Evolutionary conservation across 495 filamentous ascomycete genomes (phyloP).

Genomic region (Daldinia decipiens): DNA sequence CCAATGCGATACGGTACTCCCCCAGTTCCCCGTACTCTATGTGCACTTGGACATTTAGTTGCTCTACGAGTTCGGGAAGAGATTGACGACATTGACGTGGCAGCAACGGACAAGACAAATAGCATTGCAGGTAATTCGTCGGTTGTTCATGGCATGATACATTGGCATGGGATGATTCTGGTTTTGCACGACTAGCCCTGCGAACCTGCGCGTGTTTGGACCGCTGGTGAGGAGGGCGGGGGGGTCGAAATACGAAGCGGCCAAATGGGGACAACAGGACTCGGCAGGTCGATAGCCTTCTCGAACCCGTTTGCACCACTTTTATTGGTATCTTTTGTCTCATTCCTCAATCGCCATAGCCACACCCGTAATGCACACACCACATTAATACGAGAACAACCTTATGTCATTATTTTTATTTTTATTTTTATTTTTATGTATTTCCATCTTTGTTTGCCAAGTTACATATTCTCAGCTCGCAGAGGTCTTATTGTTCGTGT

Average conservation of each 20-base stretch:
- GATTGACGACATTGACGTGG: constrained; percentile 39
- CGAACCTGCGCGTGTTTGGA: constrained; percentile 17
- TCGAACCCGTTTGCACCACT: constrained; percentile 38
- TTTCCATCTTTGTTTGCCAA: constrained; percentile 2
- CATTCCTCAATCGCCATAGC: constrained; percentile 31
- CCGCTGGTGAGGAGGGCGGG: constrained; percentile 26
- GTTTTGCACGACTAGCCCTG: constrained; percentile 41
- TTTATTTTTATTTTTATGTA: background rate
- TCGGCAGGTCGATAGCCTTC: constrained; percentile 40
- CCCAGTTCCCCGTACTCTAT: background rate
- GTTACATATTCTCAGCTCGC: background rate
- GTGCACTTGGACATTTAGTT: background rate
- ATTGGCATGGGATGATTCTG: constrained; percentile 43
- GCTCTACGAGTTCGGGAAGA: constrained; percentile 31
- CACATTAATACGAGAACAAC: constrained; percentile 36
- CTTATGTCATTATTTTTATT: constrained; percentile 9
- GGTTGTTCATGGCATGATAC: constrained; percentile 42
- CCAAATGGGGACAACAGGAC: constrained; percentile 31
- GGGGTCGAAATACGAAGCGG: constrained; percentile 42
- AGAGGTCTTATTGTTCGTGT: background rate
- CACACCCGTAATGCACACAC: constrained; percentile 30
- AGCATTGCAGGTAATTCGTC: constrained; percentile 19
- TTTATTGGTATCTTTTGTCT: constrained; percentile 39
- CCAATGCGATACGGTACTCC: constrained; percentile 1
- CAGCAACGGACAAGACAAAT: constrained; percentile 23